Evolutionary conservation across 2,329 filamentous ascomycete genomes (phyloP), one percentile per base, ranked within the genome.

Genomic region (Pyrenochaeta sp.): DNA sequence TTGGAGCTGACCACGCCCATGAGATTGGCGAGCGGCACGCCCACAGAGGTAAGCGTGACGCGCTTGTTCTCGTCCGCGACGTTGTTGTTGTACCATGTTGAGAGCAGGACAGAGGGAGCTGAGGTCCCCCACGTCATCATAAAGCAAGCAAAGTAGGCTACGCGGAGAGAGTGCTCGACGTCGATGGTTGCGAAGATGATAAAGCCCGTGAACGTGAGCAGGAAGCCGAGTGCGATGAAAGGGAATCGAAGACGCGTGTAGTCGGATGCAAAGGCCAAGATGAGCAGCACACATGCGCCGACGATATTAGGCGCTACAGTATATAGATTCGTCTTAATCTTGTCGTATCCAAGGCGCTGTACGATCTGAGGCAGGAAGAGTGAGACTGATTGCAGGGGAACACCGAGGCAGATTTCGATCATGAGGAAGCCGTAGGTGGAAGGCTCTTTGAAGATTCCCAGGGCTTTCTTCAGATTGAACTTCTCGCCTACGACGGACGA

Each of bases 71-170:
- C 89, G 59, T 92, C 81, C 1, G 88, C 87, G 42, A 90, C 81
- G 65, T 93, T 93, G 75, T 92, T 92, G 73, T 89, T 92, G 72
- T 90, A 91, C 85, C 85, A 87, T 43, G 83, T 76, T 54, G 84
- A 74, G 11, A 86, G 75, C 9, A 92, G 75, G 7, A 91, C 87
- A 0, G 83, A 88, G 0, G 89, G 88, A 0, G 88, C 87, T 1
- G 84, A 86, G 0, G 87, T 90, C 11, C 88, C 88, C 84, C 87
- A 90, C 8, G 84, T 87, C 86, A 91, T 90, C 85, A 91, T 88
- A 68, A 91, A 92, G 41, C 81, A 85, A 4, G 87, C 86, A 53
- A 85, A 90, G 61, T 91, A 91, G 0, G 87, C 88, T 1, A 90
- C 76, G 3, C 80, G 77, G n/a, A 87, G 67, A 26, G 87, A 74